A percentile compares a stretch with the other conserved stretches of the same genome.
Conservation (phyloP, 2,329 filamentous ascomycete genomes). For the Fusarium sp. region DNA sequence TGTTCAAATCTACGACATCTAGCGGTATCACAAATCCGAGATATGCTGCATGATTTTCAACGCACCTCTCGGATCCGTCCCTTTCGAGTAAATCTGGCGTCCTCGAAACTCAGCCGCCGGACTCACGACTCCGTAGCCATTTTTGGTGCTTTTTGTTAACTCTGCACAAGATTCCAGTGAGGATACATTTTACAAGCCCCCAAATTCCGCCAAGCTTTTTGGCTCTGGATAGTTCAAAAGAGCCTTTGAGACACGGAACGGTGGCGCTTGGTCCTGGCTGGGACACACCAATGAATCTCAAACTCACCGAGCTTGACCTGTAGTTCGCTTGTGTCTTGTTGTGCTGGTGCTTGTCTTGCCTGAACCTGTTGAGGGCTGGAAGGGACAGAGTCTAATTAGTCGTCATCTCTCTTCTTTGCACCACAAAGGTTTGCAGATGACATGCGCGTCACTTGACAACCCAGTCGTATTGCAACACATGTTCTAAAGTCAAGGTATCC, state of each 20-base stretch:
- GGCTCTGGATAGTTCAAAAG: constrained; percentile 21
- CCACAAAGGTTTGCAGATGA: constrained; percentile 32
- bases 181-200: constrained; percentile 12
- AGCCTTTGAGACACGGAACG: constrained; percentile 32
- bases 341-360: constrained; percentile 16
- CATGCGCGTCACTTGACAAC: constrained; percentile 31
- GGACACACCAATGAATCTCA: constrained; percentile 19
- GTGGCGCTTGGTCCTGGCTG: constrained; percentile 40
- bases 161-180: constrained; percentile 15
- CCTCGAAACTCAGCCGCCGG: constrained; percentile 21
- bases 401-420: constrained; percentile 20
- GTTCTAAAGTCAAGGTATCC: background rate
- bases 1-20: constrained; percentile 20
- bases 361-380: constrained; percentile 28
- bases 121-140: constrained; percentile 33
- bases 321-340: constrained; percentile 32
- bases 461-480: constrained; percentile 21
- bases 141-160: constrained; percentile 8
- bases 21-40: constrained; percentile 32
- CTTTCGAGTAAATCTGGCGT: constrained; percentile 13
- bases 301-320: constrained; percentile 41
- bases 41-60: constrained; percentile 31
- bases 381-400: constrained; percentile 28
- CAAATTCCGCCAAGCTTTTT: constrained; percentile 29
- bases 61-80: constrained; percentile 39